Evolutionary conservation across 78 protist species (phyloP).

Genomic region (Pelomyxa schiedti): DNA sequence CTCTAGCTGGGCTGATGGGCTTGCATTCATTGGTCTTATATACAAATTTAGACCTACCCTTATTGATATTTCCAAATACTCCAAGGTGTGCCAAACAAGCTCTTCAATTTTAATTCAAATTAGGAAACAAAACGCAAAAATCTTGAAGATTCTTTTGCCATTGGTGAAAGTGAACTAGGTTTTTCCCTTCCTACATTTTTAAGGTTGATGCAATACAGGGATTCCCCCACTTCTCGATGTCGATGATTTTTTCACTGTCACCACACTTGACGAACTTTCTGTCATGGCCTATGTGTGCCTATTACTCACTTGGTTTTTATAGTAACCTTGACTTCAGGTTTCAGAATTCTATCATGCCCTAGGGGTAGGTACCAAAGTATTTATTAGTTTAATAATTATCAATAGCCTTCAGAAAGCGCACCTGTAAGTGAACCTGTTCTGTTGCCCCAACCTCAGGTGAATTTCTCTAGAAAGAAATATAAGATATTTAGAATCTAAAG

Average conservation of each 20-base stretch:
- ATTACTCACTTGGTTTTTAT: no score
- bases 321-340: no score
- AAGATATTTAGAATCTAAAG: no score
- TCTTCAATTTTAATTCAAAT: neutral
- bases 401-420: no score
- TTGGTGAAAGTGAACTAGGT: no score
- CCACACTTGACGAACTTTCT: neutral
- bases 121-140: neutral
- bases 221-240: neutral
- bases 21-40: neutral
- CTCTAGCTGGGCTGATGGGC: neutral
- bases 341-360: no score
- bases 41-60: neutral
- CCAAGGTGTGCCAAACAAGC: neutral
- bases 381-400: no score
- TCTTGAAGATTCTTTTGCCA: neutral
- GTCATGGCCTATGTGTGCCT: neutral
- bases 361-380: no score
- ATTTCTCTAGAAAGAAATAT: no score
- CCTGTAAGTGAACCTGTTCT: no score
- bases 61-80: neutral
- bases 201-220: neutral
- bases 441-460: no score
- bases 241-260: neutral
- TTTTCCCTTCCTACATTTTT: neutral